phyloP scores from a whole-genome alignment of 306 rosid genomes.

The Rosa multiflora region DNA sequence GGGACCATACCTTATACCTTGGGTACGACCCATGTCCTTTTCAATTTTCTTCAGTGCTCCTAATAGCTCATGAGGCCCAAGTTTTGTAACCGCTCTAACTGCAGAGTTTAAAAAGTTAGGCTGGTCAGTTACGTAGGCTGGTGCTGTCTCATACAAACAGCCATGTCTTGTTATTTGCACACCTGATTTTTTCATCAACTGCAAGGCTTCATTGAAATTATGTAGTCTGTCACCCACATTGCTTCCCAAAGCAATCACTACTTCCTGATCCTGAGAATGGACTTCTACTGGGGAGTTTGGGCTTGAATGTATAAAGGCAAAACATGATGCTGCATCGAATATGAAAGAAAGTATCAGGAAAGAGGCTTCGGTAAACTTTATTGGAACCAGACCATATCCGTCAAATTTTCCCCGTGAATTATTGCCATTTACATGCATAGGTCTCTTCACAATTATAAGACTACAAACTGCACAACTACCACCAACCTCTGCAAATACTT shows the following conservation, averaged over 20 bases:
- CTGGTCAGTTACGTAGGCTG: conserved; percentile 83
- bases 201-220: conserved; percentile 79
- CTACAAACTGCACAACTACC: background rate
- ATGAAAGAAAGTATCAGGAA: conserved; percentile 22
- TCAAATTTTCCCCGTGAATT: background rate
- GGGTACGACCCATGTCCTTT: conserved; percentile 68
- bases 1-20: conserved; percentile 86
- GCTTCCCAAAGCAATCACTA: conserved; percentile 89
- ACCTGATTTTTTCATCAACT: conserved; percentile 64
- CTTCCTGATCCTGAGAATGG: conserved; percentile 76
- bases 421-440: background rate
- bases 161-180: conserved; percentile 70
- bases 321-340: conserved; percentile 42
- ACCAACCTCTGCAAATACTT: background rate
- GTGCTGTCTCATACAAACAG: conserved; percentile 88
- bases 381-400: background rate
- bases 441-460: background rate
- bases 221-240: conserved; percentile 78
- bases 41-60: conserved; percentile 70
- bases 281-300: conserved; percentile 46
- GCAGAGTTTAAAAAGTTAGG: conserved; percentile 89
- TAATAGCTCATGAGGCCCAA: conserved; percentile 83
- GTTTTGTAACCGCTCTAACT: conserved; percentile 76
- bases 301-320: conserved; percentile 44
- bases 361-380: conserved; percentile 5